These are phyloP conservation scores for Xylaria palmicola DNA, from an alignment of 495 filamentous ascomycete genomes.

Conservation along the genomic window DNA sequence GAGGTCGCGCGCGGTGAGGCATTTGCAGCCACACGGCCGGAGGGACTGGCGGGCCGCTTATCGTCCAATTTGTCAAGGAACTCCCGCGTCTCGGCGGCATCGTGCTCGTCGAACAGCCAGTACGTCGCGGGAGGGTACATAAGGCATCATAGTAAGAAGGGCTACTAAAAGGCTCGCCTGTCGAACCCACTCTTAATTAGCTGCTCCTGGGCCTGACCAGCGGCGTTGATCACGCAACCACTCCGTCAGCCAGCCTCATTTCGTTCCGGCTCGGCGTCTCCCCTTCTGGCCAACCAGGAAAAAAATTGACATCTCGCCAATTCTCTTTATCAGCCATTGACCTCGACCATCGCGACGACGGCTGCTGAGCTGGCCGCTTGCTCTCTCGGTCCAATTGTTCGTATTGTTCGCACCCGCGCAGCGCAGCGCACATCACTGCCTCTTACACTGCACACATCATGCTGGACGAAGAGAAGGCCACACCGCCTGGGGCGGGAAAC, in stretches of 20 bases:
- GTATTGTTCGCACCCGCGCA: neutral
- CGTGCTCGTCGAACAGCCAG: no score
- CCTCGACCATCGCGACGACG: neutral
- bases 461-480: constrained; percentile 26
- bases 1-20: neutral
- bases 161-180: neutral
- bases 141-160: constrained; percentile 2
- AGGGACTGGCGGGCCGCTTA: neutral
- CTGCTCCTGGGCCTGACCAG: neutral
- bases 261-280: constrained; percentile 4
- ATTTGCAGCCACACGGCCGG: neutral
- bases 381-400: neutral
- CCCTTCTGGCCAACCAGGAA: neutral
- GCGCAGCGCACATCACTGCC: neutral
- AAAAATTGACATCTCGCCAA: neutral
- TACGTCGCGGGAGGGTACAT: no score
- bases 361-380: no score
- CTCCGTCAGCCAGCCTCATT: constrained; percentile 10
- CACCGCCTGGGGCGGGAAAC: neutral
- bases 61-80: neutral
- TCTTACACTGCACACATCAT: constrained; percentile 7
- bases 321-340: constrained; percentile 1
- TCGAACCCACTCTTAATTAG: neutral
- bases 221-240: constrained; percentile 12
- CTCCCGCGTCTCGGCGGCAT: neutral